phyloP scores from a whole-genome alignment of 2,329 filamentous ascomycete species.

The Akanthomyces muscarius region DNA sequence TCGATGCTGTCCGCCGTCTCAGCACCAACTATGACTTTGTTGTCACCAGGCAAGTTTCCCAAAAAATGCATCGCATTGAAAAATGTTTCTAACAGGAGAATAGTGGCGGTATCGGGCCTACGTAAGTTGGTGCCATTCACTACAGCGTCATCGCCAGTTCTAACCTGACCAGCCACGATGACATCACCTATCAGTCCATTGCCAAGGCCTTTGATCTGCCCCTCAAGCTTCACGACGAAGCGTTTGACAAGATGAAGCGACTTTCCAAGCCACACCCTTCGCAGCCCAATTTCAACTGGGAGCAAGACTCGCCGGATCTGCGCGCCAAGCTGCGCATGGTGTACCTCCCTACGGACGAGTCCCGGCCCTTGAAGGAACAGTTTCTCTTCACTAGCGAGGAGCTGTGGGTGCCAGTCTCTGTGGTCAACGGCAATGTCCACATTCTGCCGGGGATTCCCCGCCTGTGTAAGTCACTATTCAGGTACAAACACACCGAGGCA shows the following conservation, averaged over 20 bases:
- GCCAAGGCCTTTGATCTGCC: conserved; percentile 80
- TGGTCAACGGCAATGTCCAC: conserved; percentile 90
- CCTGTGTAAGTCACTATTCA: conserved; percentile 52
- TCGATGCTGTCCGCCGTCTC: conserved; percentile 84
- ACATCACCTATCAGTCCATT: conserved; percentile 94
- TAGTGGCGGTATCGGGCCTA: conserved; percentile 89
- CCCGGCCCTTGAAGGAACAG: conserved; percentile 62
- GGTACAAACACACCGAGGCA: too few species aligned
- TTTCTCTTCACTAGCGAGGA: conserved; percentile 75
- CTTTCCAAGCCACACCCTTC: conserved; percentile 70
- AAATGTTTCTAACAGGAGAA: conserved; percentile 4
- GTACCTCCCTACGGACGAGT: conserved; percentile 71
- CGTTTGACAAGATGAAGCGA: conserved; percentile 77
- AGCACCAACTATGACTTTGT: conserved; percentile 88
- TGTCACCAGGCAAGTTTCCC: conserved; percentile 62
- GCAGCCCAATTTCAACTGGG: conserved; percentile 78
- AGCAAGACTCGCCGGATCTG: conserved; percentile 67
- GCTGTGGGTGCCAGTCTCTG: conserved; percentile 84
- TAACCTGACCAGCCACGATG: conserved; percentile 67
- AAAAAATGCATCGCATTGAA: not conserved
- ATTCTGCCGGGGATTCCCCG: conserved; percentile 87
- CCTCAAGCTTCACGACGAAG: conserved; percentile 70
- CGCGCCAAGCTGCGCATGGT: conserved; percentile 89
- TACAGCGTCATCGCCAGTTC: not conserved
- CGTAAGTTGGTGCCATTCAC: conserved; percentile 50